phyloP scores from a whole-genome alignment of 1,284 basidiomycete species.

The Testicularia cyperi region DNA sequence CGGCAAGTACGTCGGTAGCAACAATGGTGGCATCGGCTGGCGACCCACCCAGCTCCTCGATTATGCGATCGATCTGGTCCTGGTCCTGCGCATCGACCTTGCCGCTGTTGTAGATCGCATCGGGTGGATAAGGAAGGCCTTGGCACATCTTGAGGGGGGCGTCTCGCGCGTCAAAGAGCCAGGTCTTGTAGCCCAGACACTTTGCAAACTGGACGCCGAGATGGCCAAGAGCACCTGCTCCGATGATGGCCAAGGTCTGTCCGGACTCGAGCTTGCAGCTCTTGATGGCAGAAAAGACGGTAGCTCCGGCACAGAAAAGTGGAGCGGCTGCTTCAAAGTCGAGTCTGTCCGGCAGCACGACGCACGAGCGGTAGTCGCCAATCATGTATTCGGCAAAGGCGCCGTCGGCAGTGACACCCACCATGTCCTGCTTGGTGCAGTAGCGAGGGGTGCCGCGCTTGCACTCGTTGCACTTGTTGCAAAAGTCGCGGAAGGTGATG shows the following conservation, averaged over 20 bases:
- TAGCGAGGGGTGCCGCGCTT: slow-evolving; percentile 29
- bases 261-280: slow-evolving; percentile 30
- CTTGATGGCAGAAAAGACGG: slow-evolving; percentile 60
- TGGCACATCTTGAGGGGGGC: slow-evolving; percentile 16
- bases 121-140: slow-evolving; percentile 26
- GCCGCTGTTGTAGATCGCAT: slow-evolving; percentile 27
- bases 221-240: slow-evolving; percentile 61
- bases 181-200: slow-evolving; percentile 58
- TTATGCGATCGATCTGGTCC: slow-evolving; percentile 5
- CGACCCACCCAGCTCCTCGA: slow-evolving; percentile 13
- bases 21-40: slow-evolving; percentile 35
- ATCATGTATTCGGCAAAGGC: slow-evolving; percentile 47
- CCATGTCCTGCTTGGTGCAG: slow-evolving; percentile 34
- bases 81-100: slow-evolving; percentile 17
- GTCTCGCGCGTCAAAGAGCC: slow-evolving; percentile 47
- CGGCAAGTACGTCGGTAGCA: slow-evolving; percentile 29
- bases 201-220: slow-evolving; percentile 57
- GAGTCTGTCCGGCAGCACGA: slow-evolving; percentile 40
- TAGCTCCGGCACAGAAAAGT: slow-evolving; percentile 62
- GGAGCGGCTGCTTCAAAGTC: slow-evolving; percentile 57
- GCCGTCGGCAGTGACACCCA: slow-evolving; percentile 38
- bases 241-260: slow-evolving; percentile 61
- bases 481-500: slow-evolving; percentile 42
- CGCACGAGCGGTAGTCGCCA: slow-evolving; percentile 37
- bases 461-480: slow-evolving; percentile 39